These are phyloP conservation scores for Colletotrichum godetiae DNA, from an alignment of 2,329 filamentous ascomycete species.

Conservation along the genomic window DNA sequence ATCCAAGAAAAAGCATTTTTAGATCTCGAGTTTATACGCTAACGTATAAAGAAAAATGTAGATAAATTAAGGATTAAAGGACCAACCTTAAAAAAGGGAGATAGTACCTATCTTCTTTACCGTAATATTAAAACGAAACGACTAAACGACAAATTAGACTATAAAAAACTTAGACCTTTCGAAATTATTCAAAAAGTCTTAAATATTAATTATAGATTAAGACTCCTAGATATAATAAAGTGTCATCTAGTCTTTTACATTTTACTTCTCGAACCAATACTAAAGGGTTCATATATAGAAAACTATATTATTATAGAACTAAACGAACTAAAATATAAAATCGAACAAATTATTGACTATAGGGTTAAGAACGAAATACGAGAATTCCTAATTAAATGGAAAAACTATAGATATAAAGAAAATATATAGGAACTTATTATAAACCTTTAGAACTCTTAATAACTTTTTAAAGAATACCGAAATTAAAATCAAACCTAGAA, in stretches of 20 bases:
- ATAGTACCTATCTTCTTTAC: not conserved
- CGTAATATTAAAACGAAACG: not conserved
- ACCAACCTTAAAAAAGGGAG: not conserved
- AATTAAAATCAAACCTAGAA: no score
- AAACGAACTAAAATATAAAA: not conserved
- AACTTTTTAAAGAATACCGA: no score
- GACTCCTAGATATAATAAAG: not conserved
- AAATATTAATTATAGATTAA: no score
- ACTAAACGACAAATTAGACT: not conserved
- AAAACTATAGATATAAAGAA: not conserved
- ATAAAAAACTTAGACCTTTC: not conserved
- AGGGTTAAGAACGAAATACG: not conserved
- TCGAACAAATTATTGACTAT: not conserved
- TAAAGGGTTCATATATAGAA: not conserved
- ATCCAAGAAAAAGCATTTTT: not conserved
- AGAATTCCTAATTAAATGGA: not conserved
- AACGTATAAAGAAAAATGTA: not conserved
- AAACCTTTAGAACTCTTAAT: no score
- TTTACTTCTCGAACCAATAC: no score
- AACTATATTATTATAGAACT: not conserved
- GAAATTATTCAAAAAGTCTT: no score
- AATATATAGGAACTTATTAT: not conserved
- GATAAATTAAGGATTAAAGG: not conserved
- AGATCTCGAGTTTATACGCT: not conserved
- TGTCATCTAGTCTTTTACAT: no score